Evolutionary conservation across 257 asterid species (phyloP).

Genomic region (Solanum chiquidenum): DNA sequence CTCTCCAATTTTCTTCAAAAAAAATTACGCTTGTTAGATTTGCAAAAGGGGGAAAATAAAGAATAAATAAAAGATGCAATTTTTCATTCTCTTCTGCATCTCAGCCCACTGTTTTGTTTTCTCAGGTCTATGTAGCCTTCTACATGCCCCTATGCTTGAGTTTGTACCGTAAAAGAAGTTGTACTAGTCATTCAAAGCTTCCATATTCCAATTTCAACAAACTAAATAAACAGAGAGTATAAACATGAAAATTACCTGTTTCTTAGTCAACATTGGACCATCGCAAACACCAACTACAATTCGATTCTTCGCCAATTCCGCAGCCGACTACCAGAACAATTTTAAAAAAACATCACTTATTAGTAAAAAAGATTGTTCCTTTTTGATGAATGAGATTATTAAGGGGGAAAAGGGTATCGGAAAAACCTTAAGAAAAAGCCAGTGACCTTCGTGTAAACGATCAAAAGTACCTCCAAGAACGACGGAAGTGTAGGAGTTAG

Average conservation of each 20-base stretch:
- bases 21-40: not conserved
- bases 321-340: constrained; percentile 43
- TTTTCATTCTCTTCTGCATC: not conserved
- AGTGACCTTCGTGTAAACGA: constrained; percentile 91
- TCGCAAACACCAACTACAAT: constrained; percentile 86
- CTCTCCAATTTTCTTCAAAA: not conserved
- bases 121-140: not conserved
- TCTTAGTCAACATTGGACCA: constrained; percentile 77
- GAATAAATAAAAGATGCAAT: not conserved
- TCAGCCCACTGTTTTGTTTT: not conserved
- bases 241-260: constrained; percentile 34
- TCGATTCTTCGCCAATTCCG: constrained; percentile 48
- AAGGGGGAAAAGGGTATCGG: not conserved
- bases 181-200: not conserved
- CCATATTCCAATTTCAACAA: not conserved
- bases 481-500: constrained; percentile 56
- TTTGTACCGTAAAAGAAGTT: not conserved
- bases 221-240: not conserved
- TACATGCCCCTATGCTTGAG: not conserved
- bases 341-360: not conserved
- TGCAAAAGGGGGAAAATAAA: not conserved
- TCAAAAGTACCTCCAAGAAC: constrained; percentile 97
- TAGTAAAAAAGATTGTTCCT: not conserved
- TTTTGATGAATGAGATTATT: not conserved
- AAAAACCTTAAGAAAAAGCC: constrained; percentile 73